Percentiles rank a stretch among this genome's conserved stretches.
Conservation (phyloP, 306 rosid species). For the Cajanus cajan region DNA sequence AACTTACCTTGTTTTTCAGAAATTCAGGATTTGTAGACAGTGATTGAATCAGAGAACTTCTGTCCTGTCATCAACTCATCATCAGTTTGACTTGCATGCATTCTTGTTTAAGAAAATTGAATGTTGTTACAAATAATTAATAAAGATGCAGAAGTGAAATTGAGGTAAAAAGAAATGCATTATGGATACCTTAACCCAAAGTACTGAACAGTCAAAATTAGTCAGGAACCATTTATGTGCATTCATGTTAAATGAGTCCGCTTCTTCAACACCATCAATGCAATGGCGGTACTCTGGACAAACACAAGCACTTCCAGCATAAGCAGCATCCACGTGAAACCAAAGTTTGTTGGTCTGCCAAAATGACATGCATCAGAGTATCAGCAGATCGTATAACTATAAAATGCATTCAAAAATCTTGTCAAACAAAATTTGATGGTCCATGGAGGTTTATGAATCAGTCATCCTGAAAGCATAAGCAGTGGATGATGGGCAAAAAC, state of each 20-base stretch:
- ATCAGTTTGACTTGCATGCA: not conserved
- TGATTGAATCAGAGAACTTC: constrained; percentile 78
- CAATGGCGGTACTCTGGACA: constrained; percentile 87
- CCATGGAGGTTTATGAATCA: not conserved
- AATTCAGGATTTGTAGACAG: constrained; percentile 88
- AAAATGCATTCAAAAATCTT: constrained; percentile 9
- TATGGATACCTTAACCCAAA: constrained; percentile 85
- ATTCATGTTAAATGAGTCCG: constrained; percentile 91
- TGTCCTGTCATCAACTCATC: constrained; percentile 60
- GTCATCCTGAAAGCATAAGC: not conserved
- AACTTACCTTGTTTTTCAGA: constrained; percentile 74
- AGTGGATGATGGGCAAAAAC: not conserved
- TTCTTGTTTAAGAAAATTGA: not conserved
- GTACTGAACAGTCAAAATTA: constrained; percentile 88
- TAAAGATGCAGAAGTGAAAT: constrained; percentile 15
- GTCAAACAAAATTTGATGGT: not conserved
- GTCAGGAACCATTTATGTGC: constrained; percentile 95
- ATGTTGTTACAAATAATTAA: not conserved
- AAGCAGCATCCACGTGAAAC: constrained; percentile 98
- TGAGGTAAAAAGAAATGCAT: not conserved
- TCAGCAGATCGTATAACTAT: constrained; percentile 18
- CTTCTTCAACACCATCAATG: constrained; percentile 88
- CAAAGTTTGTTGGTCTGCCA: constrained; percentile 68
- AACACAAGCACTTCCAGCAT: constrained; percentile 95
- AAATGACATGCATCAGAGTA: constrained; percentile 21